These are phyloP conservation scores for Comarum palustre DNA, from an alignment of 306 rosid species.

Conservation along the genomic window DNA sequence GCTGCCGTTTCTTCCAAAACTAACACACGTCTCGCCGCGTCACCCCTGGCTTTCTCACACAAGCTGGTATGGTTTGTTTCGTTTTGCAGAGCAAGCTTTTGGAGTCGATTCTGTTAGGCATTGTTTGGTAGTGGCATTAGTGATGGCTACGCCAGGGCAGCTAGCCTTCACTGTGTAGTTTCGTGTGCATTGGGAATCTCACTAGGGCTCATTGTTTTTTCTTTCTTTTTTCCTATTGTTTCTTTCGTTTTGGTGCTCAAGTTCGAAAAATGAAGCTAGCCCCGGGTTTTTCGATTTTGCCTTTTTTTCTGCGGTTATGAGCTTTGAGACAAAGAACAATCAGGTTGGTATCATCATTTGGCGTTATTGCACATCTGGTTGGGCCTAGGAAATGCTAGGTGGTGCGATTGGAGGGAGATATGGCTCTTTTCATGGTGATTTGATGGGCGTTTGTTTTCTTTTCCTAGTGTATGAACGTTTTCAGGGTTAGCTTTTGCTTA, in stretches of 20 bases:
- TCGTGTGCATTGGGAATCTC: constrained; percentile 18
- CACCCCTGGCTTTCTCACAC: not conserved
- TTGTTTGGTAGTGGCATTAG: constrained; percentile 21
- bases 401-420: constrained; percentile 2
- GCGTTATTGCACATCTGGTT: constrained; percentile 15
- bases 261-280: not conserved
- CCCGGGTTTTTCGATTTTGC: not conserved
- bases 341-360: constrained; percentile 12
- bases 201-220: not conserved
- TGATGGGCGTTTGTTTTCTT: constrained; percentile 14
- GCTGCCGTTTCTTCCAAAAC: not conserved
- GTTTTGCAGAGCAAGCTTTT: not conserved
- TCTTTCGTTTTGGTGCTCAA: not conserved
- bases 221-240: not conserved
- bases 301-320: constrained; percentile 16
- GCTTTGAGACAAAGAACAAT: constrained; percentile 7
- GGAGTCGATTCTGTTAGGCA: not conserved
- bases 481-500: not conserved
- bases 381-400: constrained; percentile 22
- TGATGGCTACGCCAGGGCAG: not conserved
- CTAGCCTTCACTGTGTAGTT: not conserved
- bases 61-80: not conserved
- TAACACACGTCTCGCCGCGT: constrained; percentile 25
- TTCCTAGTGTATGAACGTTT: not conserved
- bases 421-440: constrained; percentile 1